Evolutionary conservation across 2,329 filamentous ascomycete species (phyloP), one percentile per base, ranked within the genome.

Genomic region (Phialophora macrospora): DNA sequence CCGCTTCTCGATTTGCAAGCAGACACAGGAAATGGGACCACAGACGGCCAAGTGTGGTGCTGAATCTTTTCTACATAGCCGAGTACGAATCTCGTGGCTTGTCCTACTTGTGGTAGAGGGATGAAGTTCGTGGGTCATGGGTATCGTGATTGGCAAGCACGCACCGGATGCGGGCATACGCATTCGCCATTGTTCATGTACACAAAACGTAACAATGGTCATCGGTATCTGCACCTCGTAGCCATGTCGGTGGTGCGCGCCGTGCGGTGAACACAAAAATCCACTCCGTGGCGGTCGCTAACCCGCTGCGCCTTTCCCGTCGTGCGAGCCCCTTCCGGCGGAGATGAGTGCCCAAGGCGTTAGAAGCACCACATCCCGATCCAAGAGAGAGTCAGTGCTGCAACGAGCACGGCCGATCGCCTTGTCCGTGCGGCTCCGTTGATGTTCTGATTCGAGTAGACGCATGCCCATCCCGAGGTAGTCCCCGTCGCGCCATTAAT

Each of bases 381-480:
- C 63, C 52, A 61, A 14, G 41, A 30, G 7, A 49, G 32, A 24
- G 32, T 44, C 14, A 61, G 28, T 48, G 46, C 30, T 24, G 24
- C 44, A 17, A 28, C 17, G 28, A 61, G 41, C 26, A 48, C 9
- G 12, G n/a, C 41, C 55, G 55, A 54, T 51, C n/a, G 49, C 46
- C 38, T 41, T 30, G 12, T 38, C 28, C n/a, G n/a, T 38, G 1
- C 38, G 17, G 11, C 51, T 48, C 55, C 28, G 44, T 52, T 65
- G 52, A 58, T 58, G 34, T 32, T 56, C 57, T 60, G 52, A 46
- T 62, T 61, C 26, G 62, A 55, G 55, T 69, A 69, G 32, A 69
- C 67, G 59, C 67, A 69, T 34, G 67, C 65, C 67, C 67, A 69
- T 38, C 65, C 65, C 2, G 67, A 69, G 6, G 55, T 51, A 8